Percentiles rank a stretch among this genome's conserved stretches.
These are phyloP conservation scores for Comarum palustre DNA, from an alignment of 306 rosid species.

Conservation along the genomic window DNA sequence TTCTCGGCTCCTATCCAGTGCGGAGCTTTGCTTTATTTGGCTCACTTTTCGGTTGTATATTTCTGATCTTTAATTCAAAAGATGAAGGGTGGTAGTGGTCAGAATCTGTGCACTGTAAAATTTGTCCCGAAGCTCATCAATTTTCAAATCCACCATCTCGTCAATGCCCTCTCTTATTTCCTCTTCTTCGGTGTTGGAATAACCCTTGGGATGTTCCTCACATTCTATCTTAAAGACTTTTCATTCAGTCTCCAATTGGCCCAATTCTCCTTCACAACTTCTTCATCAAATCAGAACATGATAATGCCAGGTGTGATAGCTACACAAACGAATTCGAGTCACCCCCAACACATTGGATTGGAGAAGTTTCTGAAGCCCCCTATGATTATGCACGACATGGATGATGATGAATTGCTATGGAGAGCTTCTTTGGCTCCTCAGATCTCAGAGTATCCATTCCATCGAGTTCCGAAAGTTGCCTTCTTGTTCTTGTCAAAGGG, in stretches of 20 bases:
- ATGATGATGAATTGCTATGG: slow-evolving; percentile 69
- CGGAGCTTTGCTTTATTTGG: no score
- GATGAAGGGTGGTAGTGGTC: not conserved
- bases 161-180: slow-evolving; percentile 38
- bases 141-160: slow-evolving; percentile 41
- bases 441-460: slow-evolving; percentile 51
- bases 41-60: no score
- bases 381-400: slow-evolving; percentile 55
- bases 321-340: not conserved
- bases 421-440: slow-evolving; percentile 67
- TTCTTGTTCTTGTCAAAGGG: slow-evolving; percentile 84
- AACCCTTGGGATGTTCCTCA: slow-evolving; percentile 51
- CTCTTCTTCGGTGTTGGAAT: slow-evolving; percentile 55
- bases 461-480: slow-evolving; percentile 67
- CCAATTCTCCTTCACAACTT: slow-evolving; percentile 43
- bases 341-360: slow-evolving; percentile 40
- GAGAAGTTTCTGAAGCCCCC: slow-evolving; percentile 49
- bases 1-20: no score
- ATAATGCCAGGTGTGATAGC: slow-evolving; percentile 7
- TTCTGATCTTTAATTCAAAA: not conserved
- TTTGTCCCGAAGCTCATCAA: slow-evolving; percentile 41
- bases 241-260: slow-evolving; percentile 53
- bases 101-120: slow-evolving; percentile 29
- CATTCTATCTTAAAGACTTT: slow-evolving; percentile 42
- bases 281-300: slow-evolving; percentile 20